Evolutionary conservation across 257 asterid genomes (phyloP).

Genomic region (Solanum sejunctum): DNA sequence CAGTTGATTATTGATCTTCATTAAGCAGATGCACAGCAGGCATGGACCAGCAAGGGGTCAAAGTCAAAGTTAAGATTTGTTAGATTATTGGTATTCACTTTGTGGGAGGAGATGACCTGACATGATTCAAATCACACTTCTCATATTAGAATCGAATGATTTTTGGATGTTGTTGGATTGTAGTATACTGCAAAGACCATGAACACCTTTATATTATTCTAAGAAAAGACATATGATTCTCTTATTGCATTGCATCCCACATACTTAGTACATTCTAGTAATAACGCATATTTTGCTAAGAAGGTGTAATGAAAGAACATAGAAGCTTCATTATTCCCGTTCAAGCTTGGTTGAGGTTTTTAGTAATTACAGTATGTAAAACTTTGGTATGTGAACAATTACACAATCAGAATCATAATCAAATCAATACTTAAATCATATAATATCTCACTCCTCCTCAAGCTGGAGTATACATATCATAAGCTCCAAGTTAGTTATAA

Average conservation of each 20-base stretch:
- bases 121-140: background rate
- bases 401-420: slow-evolving; percentile 19
- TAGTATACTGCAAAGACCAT: background rate
- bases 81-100: background rate
- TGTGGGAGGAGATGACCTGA: background rate
- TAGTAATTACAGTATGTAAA: background rate
- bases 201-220: background rate
- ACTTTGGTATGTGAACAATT: background rate
- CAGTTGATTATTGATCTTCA: background rate
- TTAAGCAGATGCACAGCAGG: background rate
- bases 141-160: background rate
- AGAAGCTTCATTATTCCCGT: slow-evolving; percentile 89
- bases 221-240: background rate
- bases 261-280: too few species aligned
- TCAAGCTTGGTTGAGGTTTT: slow-evolving; percentile 65
- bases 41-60: background rate
- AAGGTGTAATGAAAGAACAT: background rate
- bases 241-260: too few species aligned
- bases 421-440: slow-evolving; percentile 7
- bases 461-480: background rate
- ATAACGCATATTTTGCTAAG: too few species aligned
- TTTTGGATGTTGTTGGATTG: background rate
- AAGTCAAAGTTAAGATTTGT: background rate
- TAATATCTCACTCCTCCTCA: slow-evolving; percentile 34
- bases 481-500: background rate